Evolutionary conservation across 139 green algal species (phyloP), one percentile per base, ranked within the genome.

Genomic region (Tetraselmis striata): DNA sequence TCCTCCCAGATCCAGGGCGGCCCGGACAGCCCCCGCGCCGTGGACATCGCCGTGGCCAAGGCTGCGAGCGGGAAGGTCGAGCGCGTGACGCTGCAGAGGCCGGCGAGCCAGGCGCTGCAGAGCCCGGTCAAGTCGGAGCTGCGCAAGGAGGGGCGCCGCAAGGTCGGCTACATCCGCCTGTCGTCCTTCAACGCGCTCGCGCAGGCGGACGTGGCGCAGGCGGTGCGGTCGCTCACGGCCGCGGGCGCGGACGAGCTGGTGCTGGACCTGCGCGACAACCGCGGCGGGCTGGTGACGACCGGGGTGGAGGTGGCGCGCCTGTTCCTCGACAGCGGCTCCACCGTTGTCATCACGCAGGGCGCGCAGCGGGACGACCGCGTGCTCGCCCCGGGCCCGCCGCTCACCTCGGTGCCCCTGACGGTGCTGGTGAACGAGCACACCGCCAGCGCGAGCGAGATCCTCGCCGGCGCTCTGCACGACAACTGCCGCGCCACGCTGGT

Each of bases 261-360:
- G 59, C 91, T 99, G 76, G 96, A 99, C 89, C 86, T 99, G 59
- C 86, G 95, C 11, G 95, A 97, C 87, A 99, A 99, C 89, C 92
- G 92, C 25, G 95, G 94, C 5, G 94, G 94, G 2, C 88, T 99
- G 24, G 94, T 99, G 28, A 86, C 87, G 1, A 94, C 97, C 82
- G 96, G 95, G 1, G 84, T 98, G 1, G 96, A 98, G 86, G 93
- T 97, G 11, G 92, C 93, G 0, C 84, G 89, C 25, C 90, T 98
- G 31, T 98, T 98, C 82, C 84, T 98, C 58, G 85, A 87, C 23
- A 87, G 79, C 22, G 84, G 84, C 0, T 83, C 84, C 0, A 90
- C 92, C 30, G 90, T 97, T 27, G 93, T 97, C 30, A 84, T 93
- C 29, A 96, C 92, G 26, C 87, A 95, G 82, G 80, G 80, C 5